Base-by-base conservation (phyloP, 2,329 filamentous ascomycete species). In the Cordyceps fumosorosea region DNA sequence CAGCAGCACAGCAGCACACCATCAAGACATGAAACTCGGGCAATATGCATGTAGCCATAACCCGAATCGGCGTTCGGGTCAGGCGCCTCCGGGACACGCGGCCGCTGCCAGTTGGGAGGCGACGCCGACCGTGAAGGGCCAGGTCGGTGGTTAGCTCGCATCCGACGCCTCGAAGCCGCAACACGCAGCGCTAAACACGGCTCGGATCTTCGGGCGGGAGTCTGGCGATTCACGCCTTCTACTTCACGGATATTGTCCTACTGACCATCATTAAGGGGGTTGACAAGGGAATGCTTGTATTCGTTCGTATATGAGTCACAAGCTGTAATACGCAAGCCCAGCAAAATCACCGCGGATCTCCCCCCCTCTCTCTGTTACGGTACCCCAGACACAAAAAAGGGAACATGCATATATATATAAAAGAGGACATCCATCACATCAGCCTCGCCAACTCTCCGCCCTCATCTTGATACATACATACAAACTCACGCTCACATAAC, bases 121-220 rank as follows among this genome's bases (percentile, higher is more conserved):
- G 42, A 56, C 24, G 32, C 40, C 47, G 50, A 48, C 26, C 40
- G 50, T 54, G 58, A 54, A 37, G 50, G 26, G 16, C 14, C 22
- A 40, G 37, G 40, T 60, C 50, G 58, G 58, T 54, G 20, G 58
- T 59, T 54, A 48, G 59, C 59, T 61, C 59, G 59, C 59, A 61
- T 61, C 59, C 59, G 59, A 61, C 50, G 14, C 50, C 26, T 55
- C 3, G 29, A 40, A 16, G 44, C 51, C 44, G n/a, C 29, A 48
- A 20, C 26, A 8, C 40, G 26, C 48, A 40, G 22, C 52, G 44
- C 52, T 11, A 47, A 40, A 54, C 16, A 40, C 48, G 29, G 29
- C 51, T 61, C 59, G 51, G 59, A 61, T 53, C 26, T 56, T 55
- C 51, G 44, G 37, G 18, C n/a, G 29, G n/a, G 14, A 10, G 29